phyloP scores from a whole-genome alignment of 2,329 filamentous ascomycete species.

The Lizonia empirigonia region DNA sequence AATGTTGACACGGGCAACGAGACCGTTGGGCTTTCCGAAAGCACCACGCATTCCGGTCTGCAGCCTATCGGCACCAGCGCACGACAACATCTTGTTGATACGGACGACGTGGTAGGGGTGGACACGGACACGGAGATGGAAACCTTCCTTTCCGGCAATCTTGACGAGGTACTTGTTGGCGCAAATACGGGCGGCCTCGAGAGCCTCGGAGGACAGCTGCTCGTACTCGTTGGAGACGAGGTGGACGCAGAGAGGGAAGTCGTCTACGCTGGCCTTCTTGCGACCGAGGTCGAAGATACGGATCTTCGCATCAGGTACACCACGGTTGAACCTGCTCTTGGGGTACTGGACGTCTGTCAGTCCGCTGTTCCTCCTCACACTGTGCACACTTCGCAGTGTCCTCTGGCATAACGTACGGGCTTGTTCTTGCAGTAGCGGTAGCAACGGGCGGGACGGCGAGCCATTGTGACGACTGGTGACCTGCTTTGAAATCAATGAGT shows the following conservation, averaged over 20 bases:
- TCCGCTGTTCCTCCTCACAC: slow-evolving; percentile 37
- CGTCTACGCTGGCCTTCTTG: slow-evolving; percentile 98
- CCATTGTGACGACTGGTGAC: slow-evolving; percentile 79
- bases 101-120: slow-evolving; percentile 99
- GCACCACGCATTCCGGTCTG: slow-evolving; percentile 99
- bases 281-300: slow-evolving; percentile 99
- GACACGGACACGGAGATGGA: slow-evolving; percentile 76
- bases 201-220: slow-evolving; percentile 98
- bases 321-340: slow-evolving; percentile 99
- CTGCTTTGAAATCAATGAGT: slow-evolving; percentile 57
- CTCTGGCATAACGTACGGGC: slow-evolving; percentile 61
- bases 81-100: slow-evolving; percentile 99
- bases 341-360: slow-evolving; percentile 77
- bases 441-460: slow-evolving; percentile 98
- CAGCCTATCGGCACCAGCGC: slow-evolving; percentile 99
- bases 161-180: slow-evolving; percentile 94
- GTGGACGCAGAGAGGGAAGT: slow-evolving; percentile 98
- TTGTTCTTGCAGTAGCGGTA: slow-evolving; percentile 99
- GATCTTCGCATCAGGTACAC: slow-evolving; percentile 83
- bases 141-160: slow-evolving; percentile 72
- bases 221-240: slow-evolving; percentile 99
- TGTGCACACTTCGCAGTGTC: neutral
- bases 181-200: slow-evolving; percentile 99
- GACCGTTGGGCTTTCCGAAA: slow-evolving; percentile 99
- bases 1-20: slow-evolving; percentile 99